Base-by-base conservation (phyloP, 768 basidiomycete genomes). In the Phlebiopsis gigantea region DNA sequence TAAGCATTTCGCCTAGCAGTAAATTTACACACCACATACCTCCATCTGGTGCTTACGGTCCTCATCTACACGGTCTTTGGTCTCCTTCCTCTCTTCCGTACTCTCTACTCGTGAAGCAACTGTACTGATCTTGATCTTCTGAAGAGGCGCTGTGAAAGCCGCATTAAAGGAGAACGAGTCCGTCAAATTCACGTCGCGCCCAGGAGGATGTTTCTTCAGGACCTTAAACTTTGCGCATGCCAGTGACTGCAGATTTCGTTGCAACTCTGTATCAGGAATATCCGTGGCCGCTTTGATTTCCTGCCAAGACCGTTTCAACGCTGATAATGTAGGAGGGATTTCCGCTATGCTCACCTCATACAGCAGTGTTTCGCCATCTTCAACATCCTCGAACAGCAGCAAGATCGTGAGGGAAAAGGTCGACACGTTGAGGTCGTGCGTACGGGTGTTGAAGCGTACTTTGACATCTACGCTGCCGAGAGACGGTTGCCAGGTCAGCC, bases 171-270 rank as follows among this genome's bases (percentile, higher is more conserved):
- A 85, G 72, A 99, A 99, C 1, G 82, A 77, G 69, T 99, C 97
- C 10, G 73, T 75, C 0, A 75, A 62, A 51, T 84, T 73, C 39
- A 99, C 80, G 21, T 98, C 95, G 42, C 95, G 82, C 8, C 92
- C 83, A 41, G 88, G 82, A 0, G 96, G 97, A 58, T 88, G 85
- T 66, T 98, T 98, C 71, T 86, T 93, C 61, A 99, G 72, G 26
- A 99, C 77, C 65, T 94, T 94, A 76, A 79, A 93, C 69, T 94
- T 98, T 9, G 90, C 93, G 66, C 96, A 98, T 0, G 97, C 95
- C 22, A 99, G 79, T 0, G 96, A 94, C 67, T 99, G 97, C 2
- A 99, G 79, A 62, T 93, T 89, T n/a, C 97, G 87, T 66, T 88
- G 84, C 1, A 98, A 78, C 56, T 98, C 95, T 0, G 59, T 59